Evolutionary conservation across 306 rosid species (phyloP).

Genomic region (Datisca glomerata): DNA sequence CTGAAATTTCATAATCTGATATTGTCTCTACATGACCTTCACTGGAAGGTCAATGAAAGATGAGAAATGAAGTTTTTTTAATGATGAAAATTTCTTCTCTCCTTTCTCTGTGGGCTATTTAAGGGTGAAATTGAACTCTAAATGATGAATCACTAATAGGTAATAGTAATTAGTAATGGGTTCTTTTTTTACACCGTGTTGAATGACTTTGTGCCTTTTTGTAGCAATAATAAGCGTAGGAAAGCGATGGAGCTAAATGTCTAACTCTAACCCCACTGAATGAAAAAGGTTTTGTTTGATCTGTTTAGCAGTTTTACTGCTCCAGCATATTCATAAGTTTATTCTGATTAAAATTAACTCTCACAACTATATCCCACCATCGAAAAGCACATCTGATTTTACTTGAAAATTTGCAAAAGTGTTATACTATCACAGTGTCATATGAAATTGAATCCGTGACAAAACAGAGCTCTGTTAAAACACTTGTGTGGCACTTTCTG

Average conservation of each 20-base stretch:
- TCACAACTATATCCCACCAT: neutral
- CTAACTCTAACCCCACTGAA: neutral
- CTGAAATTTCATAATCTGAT: no score
- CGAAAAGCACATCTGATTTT: neutral
- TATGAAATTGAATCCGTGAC: neutral
- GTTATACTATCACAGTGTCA: no score
- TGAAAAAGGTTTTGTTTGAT: neutral
- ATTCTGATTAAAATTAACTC: neutral
- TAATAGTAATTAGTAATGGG: neutral
- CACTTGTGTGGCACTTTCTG: constrained; percentile 1
- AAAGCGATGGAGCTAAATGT: neutral
- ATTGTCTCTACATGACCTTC: no score
- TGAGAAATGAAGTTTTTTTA: no score
- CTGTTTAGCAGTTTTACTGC: no score
- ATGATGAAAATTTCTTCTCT: no score
- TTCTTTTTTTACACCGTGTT: no score
- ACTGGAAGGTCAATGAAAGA: no score
- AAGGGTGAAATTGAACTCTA: neutral
- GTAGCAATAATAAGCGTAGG: neutral
- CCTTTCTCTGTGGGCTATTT: no score
- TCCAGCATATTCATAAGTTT: neutral
- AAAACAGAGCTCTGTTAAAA: neutral
- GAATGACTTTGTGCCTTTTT: neutral
- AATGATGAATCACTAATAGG: neutral
- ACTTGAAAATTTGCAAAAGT: no score